Evolutionary conservation across 179 eudicot species (phyloP).

Genomic region (Spinacia oleracea): DNA sequence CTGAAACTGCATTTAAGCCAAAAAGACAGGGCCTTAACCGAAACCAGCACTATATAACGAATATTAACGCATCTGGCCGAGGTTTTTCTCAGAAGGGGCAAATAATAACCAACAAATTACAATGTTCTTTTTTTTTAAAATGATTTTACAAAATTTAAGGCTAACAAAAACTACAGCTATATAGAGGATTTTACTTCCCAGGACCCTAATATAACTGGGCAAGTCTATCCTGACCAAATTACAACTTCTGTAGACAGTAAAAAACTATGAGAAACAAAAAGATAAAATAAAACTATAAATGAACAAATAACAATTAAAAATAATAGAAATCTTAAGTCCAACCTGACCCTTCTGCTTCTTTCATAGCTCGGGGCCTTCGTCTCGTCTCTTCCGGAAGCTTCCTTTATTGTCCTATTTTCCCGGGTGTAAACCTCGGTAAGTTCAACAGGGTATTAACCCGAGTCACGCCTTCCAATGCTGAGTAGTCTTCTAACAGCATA

Average conservation of each 20-base stretch:
- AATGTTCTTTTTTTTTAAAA: neutral
- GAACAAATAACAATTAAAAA: neutral
- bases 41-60: no score
- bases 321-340: neutral
- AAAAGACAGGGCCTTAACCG: no score
- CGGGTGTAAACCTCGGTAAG: slow-evolving; percentile 55
- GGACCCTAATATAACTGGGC: slow-evolving; percentile 38
- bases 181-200: slow-evolving; percentile 32
- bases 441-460: slow-evolving; percentile 73
- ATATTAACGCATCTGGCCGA: neutral
- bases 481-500: slow-evolving; percentile 55
- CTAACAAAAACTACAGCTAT: slow-evolving; percentile 23
- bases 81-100: neutral
- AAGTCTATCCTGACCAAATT: slow-evolving; percentile 26
- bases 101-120: slow-evolving; percentile 12
- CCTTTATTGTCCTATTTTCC: slow-evolving; percentile 18
- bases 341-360: slow-evolving; percentile 14
- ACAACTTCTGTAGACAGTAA: slow-evolving; percentile 20
- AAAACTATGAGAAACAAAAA: neutral
- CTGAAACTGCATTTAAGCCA: no score
- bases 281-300: neutral
- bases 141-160: slow-evolving; percentile 29
- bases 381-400: slow-evolving; percentile 7
- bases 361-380: slow-evolving; percentile 7
- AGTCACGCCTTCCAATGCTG: slow-evolving; percentile 79